Percentiles rank a stretch among this genome's conserved stretches.
phyloP scores from a whole-genome alignment of 73 alveolate species.

The Tetrahymena thermophila region DNA sequence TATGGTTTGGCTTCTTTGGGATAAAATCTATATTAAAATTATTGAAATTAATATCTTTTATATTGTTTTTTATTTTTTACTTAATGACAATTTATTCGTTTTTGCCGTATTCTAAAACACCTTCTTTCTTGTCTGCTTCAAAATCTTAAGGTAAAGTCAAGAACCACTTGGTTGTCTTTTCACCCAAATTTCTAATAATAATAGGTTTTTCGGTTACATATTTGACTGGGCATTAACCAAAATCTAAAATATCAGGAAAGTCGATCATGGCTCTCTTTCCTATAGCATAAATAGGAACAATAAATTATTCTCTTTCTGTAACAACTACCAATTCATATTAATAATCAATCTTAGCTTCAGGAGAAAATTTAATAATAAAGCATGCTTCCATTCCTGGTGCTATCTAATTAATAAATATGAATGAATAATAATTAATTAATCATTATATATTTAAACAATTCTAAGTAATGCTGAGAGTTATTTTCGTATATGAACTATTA shows the following conservation, averaged over 20 bases:
- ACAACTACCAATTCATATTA: slow-evolving; percentile 92
- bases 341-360: slow-evolving; percentile 95
- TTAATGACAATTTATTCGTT: slow-evolving; percentile 62
- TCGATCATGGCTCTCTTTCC: slow-evolving; percentile 74
- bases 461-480: not conserved
- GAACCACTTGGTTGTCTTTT: slow-evolving; percentile 98
- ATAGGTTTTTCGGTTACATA: slow-evolving; percentile 96
- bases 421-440: too few relatives aligned
- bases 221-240: slow-evolving; percentile 98
- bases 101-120: slow-evolving; percentile 67
- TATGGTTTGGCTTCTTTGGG: slow-evolving; percentile 92
- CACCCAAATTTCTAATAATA: slow-evolving; percentile 95
- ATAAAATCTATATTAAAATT: slow-evolving; percentile 72
- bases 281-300: slow-evolving; percentile 96
- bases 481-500: too few relatives aligned
- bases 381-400: slow-evolving; percentile 99
- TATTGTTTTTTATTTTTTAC: slow-evolving; percentile 44
- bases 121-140: slow-evolving; percentile 74
- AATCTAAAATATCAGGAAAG: slow-evolving; percentile 96
- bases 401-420: slow-evolving; percentile 41
- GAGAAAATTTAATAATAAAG: slow-evolving; percentile 88
- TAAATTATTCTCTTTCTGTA: slow-evolving; percentile 98
- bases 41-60: not conserved
- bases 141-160: slow-evolving; percentile 80
- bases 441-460: not conserved